Percentiles rank a stretch among this genome's conserved stretches.
Conservation (phyloP, 192 early-diverging fungal genomes). For the Gigaspora rosea region DNA sequence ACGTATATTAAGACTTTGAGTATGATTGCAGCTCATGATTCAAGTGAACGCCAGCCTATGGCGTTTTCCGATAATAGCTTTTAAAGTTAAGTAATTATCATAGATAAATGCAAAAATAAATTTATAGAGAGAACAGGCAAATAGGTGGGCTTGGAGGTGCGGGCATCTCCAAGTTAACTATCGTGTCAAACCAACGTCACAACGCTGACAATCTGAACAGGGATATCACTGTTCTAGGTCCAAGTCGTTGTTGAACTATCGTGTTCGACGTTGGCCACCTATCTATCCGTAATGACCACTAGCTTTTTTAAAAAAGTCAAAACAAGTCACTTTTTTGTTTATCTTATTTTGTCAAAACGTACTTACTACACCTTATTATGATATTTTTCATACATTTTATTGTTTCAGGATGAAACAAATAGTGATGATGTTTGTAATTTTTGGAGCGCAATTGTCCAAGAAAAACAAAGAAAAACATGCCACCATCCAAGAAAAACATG, state of each 20-base stretch:
- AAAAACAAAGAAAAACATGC: not conserved
- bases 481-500: not conserved
- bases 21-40: not conserved
- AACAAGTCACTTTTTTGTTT: not conserved
- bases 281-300: not conserved
- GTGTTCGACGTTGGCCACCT: conserved; percentile 8
- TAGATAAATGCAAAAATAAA: not conserved
- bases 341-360: not conserved
- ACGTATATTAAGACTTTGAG: conserved; percentile 1
- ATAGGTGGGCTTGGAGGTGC: conserved; percentile 5
- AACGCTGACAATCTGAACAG: conserved; percentile 12
- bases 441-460: not conserved
- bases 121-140: not conserved
- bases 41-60: not conserved
- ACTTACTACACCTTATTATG: not conserved
- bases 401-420: not conserved
- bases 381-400: conserved; percentile 5
- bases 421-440: not conserved
- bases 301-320: not conserved
- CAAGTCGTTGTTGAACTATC: conserved; percentile 6
- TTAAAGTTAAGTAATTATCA: conserved; percentile 2
- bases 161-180: not conserved
- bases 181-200: conserved; percentile 2
- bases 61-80: not conserved
- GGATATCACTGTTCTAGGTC: conserved; percentile 10